Percentiles rank a stretch among this genome's conserved stretches.
These are phyloP conservation scores for Capronia epimyces DNA, from an alignment of 2,329 filamentous ascomycete species.

Conservation along the genomic window DNA sequence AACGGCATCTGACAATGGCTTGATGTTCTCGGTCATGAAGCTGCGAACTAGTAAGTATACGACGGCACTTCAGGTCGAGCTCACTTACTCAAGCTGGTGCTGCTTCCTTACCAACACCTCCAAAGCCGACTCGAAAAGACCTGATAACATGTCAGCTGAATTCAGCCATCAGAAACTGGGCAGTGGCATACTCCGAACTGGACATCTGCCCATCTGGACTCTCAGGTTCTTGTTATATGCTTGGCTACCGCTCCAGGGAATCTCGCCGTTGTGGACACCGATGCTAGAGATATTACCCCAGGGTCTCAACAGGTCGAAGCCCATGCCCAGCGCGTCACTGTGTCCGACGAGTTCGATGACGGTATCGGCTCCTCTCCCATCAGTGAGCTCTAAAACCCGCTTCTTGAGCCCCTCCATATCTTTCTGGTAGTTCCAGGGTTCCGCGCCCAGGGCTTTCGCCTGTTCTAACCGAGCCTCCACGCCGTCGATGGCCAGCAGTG, in stretches of 20 bases:
- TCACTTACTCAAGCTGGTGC: conserved; percentile 58
- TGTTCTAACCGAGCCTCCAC: conserved; percentile 68
- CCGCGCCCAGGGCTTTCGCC: conserved; percentile 69
- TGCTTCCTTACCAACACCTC: conserved; percentile 61
- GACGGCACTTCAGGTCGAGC: neutral
- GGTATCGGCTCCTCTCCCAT: conserved; percentile 77
- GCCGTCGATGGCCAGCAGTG: conserved; percentile 73
- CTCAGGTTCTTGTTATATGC: conserved; percentile 65
- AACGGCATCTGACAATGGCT: conserved; percentile 62
- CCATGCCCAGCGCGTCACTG: conserved; percentile 61
- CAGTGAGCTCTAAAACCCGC: conserved; percentile 67
- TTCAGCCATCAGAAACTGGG: neutral
- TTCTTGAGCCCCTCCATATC: conserved; percentile 60
- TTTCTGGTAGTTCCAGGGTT: conserved; percentile 71
- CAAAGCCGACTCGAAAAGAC: conserved; percentile 62
- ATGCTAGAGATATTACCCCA: conserved; percentile 71
- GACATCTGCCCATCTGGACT: conserved; percentile 71
- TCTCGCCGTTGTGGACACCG: conserved; percentile 69
- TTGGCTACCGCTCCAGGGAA: conserved; percentile 60
- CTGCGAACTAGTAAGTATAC: conserved; percentile 36
- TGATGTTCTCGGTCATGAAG: conserved; percentile 72
- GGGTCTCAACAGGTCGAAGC: conserved; percentile 64
- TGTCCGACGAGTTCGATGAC: conserved; percentile 74
- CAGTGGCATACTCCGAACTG: conserved; percentile 51
- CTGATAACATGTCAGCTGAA: conserved; percentile 3